A percentile compares a stretch with the other conserved stretches of the same genome.
Conservation (phyloP, 2,329 filamentous ascomycete genomes). For the Microdochium trichocladiopsis region DNA sequence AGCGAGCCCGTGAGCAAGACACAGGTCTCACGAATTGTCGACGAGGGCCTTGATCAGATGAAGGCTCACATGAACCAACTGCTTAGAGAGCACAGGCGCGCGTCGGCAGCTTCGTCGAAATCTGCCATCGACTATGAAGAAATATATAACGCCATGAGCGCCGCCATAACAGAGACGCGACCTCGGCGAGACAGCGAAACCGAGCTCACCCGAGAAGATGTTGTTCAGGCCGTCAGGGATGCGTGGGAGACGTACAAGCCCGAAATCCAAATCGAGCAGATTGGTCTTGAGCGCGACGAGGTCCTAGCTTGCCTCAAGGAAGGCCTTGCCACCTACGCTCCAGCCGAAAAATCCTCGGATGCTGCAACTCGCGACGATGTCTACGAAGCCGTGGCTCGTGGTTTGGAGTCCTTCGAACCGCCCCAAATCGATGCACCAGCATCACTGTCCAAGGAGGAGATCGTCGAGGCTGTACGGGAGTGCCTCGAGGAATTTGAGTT, state of each 20-base stretch:
- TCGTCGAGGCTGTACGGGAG: slow-evolving; percentile 76
- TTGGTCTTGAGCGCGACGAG: slow-evolving; percentile 85
- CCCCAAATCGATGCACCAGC: slow-evolving; percentile 65
- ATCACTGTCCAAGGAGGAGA: slow-evolving; percentile 70
- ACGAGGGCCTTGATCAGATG: slow-evolving; percentile 74
- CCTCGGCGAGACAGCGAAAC: slow-evolving; percentile 36
- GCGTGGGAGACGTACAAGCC: slow-evolving; percentile 94
- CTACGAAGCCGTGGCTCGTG: slow-evolving; percentile 77
- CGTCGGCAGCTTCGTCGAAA: slow-evolving; percentile 56
- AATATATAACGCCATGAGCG: slow-evolving; percentile 77
- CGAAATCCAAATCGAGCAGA: slow-evolving; percentile 83
- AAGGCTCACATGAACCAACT: slow-evolving; percentile 77
- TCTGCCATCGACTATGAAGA: slow-evolving; percentile 71
- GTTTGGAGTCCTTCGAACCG: slow-evolving; percentile 71
- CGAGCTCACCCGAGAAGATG: slow-evolving; percentile 69
- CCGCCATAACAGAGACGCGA: slow-evolving; percentile 60
- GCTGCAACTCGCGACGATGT: slow-evolving; percentile 77
- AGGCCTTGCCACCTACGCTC: slow-evolving; percentile 70
- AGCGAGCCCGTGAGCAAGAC: slow-evolving; percentile 51
- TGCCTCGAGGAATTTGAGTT: slow-evolving; percentile 82
- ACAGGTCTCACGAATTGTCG: slow-evolving; percentile 70
- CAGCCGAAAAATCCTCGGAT: slow-evolving; percentile 41
- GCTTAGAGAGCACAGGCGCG: slow-evolving; percentile 66
- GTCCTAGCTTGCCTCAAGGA: slow-evolving; percentile 81
- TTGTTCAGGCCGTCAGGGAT: slow-evolving; percentile 79